Percentiles rank a stretch among this genome's conserved stretches.
phyloP scores from a whole-genome alignment of 1,284 basidiomycete genomes.

The Austroboletus niveus region DNA sequence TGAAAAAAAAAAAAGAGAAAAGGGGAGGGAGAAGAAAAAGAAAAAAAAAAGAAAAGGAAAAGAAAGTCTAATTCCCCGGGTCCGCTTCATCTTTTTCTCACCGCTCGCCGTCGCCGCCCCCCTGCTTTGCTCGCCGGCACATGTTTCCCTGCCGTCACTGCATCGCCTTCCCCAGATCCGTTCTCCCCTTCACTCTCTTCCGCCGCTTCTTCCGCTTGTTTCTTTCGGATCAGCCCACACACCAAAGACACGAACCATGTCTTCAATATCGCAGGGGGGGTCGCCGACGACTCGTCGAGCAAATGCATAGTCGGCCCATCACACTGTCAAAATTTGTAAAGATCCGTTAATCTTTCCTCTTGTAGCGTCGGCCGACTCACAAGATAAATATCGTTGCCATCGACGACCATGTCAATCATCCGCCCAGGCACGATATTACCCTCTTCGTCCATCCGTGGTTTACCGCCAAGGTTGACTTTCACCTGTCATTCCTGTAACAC shows the following conservation, averaged over 20 bases:
- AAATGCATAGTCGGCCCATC: conserved; percentile 52
- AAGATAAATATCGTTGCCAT: conserved; percentile 66
- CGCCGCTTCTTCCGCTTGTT: conserved; percentile 1
- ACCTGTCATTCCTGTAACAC: conserved; percentile 43
- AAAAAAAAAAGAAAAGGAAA: background rate
- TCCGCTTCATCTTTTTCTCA: conserved; percentile 36
- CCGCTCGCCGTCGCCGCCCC: conserved; percentile 57
- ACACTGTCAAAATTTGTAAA: conserved; percentile 31
- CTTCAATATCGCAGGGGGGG: conserved; percentile 42
- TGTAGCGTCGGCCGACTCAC: conserved; percentile 43
- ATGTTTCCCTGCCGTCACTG: conserved; percentile 36
- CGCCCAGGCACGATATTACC: conserved; percentile 49
- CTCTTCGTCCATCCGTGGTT: conserved; percentile 50
- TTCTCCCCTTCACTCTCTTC: conserved; percentile 20
- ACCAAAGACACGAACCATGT: conserved; percentile 54
- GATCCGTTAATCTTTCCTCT: conserved; percentile 11
- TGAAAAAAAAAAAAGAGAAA: background rate
- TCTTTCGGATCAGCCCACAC: conserved; percentile 26
- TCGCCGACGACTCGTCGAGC: conserved; percentile 48
- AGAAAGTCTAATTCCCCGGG: conserved; percentile 20
- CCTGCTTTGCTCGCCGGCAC: conserved; percentile 49
- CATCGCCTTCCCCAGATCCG: conserved; percentile 35
- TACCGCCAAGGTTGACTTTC: conserved; percentile 64
- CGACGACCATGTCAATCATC: conserved; percentile 76
- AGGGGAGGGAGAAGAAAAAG: background rate